Evolutionary conservation across 2,329 filamentous ascomycete genomes (phyloP), one percentile per base, ranked within the genome.

Genomic region (Penicillium polonicum): DNA sequence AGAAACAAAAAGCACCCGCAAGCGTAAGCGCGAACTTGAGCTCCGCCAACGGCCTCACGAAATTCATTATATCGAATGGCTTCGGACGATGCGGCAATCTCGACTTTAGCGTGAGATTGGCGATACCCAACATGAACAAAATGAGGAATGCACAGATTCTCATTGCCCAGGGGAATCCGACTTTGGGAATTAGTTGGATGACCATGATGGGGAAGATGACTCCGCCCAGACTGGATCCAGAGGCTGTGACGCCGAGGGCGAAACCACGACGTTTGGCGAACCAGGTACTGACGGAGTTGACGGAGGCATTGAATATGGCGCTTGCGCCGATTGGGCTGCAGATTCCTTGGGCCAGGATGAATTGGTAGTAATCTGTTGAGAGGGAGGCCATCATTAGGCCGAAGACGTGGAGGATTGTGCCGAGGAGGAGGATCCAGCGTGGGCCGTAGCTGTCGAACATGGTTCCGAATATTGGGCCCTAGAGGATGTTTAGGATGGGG

Each of bases 151-250:
- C 76, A 25, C 75, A 77, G 48, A 80, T 80, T 9, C 84, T 78
- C 76, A 87, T 84, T 0, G 82, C 73, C 85, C 83, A 87, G 39
- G 75, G 69, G 65, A 84, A 83, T 35, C 83, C 82, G 51, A 85
- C 74, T 48, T 76, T 35, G 0, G 75, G 75, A 45, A 87, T 81
- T 23, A 88, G 71, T 35, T 79, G 78, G 1, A 79, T 72, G 13
- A 86, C 79, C 80, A 88, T 84, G 65, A 87, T 85, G 0, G 85
- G 85, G 48, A 86, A 81, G 36, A 87, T 79, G 17, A 88, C 82
- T 9, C 84, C 84, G 2, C 83, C 84, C 6, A 85, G 62, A 5
- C 80, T 82, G 0, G 80, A 82, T 6, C 84, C 84, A 2, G 81
- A 77, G 3, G 81, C 79, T 63, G 80, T 76, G 62, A 85, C 74